These are phyloP conservation scores for Blepharisma japonicum DNA, from an alignment of 73 alveolate genomes.

Conservation along the genomic window DNA sequence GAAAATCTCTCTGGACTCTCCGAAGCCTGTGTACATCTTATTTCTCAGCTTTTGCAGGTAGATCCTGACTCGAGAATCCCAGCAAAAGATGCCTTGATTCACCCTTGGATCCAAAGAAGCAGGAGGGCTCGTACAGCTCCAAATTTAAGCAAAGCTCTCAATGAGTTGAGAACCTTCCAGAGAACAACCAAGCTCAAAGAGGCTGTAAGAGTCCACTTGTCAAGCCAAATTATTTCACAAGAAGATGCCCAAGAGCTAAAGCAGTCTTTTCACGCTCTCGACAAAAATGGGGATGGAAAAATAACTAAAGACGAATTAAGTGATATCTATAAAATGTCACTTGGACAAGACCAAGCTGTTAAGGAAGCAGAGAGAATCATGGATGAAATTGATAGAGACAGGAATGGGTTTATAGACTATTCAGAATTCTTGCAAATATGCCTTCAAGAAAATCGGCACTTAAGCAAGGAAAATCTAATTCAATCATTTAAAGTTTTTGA, in stretches of 20 bases:
- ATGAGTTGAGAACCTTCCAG: slow-evolving; percentile 72
- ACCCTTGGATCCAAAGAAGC: slow-evolving; percentile 35
- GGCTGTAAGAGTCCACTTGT: slow-evolving; percentile 82
- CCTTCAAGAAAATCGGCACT: slow-evolving; percentile 27
- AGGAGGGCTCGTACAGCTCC: neutral
- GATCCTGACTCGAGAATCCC: slow-evolving; percentile 47
- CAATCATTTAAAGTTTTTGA: slow-evolving; percentile 43
- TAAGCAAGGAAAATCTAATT: slow-evolving; percentile 31
- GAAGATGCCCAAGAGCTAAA: slow-evolving; percentile 63
- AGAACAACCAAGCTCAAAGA: slow-evolving; percentile 78
- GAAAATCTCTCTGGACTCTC: slow-evolving; percentile 37
- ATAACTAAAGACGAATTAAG: slow-evolving; percentile 51
- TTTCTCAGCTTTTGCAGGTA: slow-evolving; percentile 30
- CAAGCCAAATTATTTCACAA: slow-evolving; percentile 71
- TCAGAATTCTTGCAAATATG: slow-evolving; percentile 43
- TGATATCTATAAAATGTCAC: neutral
- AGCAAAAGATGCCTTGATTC: slow-evolving; percentile 50
- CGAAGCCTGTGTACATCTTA: slow-evolving; percentile 44
- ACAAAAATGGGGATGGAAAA: slow-evolving; percentile 52
- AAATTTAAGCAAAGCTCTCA: slow-evolving; percentile 35
- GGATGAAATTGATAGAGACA: slow-evolving; percentile 39
- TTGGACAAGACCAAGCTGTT: slow-evolving; percentile 36
- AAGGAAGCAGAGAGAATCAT: slow-evolving; percentile 42
- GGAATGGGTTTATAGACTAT: slow-evolving; percentile 51
- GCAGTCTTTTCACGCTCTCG: slow-evolving; percentile 37